phyloP scores from a whole-genome alignment of 78 protist genomes.

The Speleostelium caveatum region DNA sequence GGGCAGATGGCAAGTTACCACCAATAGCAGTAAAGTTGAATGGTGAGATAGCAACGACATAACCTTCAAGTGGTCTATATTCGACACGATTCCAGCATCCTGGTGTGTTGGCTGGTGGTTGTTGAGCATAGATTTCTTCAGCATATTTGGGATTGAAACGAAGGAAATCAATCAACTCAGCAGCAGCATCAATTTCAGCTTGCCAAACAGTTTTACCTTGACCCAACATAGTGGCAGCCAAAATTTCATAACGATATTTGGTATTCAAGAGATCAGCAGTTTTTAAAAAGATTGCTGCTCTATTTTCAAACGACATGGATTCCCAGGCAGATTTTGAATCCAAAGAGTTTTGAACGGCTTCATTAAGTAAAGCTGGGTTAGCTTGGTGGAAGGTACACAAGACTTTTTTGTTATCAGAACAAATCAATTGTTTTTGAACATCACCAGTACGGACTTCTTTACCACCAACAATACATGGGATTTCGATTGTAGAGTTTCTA shows the following conservation, averaged over 20 bases:
- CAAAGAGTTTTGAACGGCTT: slow-evolving; percentile 82
- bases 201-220: slow-evolving; percentile 94
- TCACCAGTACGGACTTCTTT: slow-evolving; percentile 81
- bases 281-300: slow-evolving; percentile 90
- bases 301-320: slow-evolving; percentile 79
- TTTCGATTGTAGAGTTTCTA: slow-evolving; percentile 46
- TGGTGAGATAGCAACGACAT: slow-evolving; percentile 94
- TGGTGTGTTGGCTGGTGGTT: slow-evolving; percentile 85
- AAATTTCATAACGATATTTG: slow-evolving; percentile 84
- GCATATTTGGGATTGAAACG: slow-evolving; percentile 91
- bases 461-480: slow-evolving; percentile 87
- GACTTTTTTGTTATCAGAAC: slow-evolving; percentile 75
- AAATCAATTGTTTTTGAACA: slow-evolving; percentile 52
- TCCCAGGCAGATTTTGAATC: slow-evolving; percentile 90
- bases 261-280: slow-evolving; percentile 93
- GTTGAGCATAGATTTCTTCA: slow-evolving; percentile 87
- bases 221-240: slow-evolving; percentile 89
- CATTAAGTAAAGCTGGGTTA: slow-evolving; percentile 44
- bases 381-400: slow-evolving; percentile 72
- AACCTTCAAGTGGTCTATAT: slow-evolving; percentile 96
- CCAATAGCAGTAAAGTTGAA: slow-evolving; percentile 98
- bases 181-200: slow-evolving; percentile 96
- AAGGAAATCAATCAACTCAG: slow-evolving; percentile 93
- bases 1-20: slow-evolving; percentile 90
- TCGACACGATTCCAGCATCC: slow-evolving; percentile 93